Evolutionary conservation across 108 stramenopile genomes (phyloP).

Genomic region (Stephanodiscus minutulus): DNA sequence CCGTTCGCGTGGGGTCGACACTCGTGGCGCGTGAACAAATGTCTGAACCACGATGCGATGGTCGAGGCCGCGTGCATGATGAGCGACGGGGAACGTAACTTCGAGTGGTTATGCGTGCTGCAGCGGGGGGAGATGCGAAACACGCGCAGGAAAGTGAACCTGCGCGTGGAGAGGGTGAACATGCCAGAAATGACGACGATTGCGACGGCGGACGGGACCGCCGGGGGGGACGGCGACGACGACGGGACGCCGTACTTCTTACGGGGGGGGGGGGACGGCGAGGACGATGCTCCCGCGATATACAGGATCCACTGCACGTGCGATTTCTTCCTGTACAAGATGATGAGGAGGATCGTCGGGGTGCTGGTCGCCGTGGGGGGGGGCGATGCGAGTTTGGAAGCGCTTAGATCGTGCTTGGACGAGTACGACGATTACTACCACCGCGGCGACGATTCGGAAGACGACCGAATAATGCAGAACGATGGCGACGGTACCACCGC

Average conservation of each 20-base stretch:
- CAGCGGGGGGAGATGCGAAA: slow-evolving; percentile 37
- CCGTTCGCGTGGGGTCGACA: slow-evolving; percentile 31
- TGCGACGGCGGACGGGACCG: too few relatives aligned
- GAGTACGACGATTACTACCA: slow-evolving; percentile 30
- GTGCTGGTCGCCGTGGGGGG: slow-evolving; percentile 31
- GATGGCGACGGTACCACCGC: not conserved
- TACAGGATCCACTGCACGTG: slow-evolving; percentile 26
- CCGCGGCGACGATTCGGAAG: not conserved
- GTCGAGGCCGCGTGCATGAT: slow-evolving; percentile 20
- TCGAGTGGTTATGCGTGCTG: slow-evolving; percentile 33
- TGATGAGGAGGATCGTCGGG: slow-evolving; percentile 44
- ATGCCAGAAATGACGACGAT: not conserved
- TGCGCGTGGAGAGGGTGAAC: slow-evolving; percentile 25
- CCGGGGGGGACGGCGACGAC: not conserved
- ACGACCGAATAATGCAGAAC: not conserved
- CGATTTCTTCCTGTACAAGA: slow-evolving; percentile 48
- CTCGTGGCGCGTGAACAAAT: slow-evolving; percentile 20
- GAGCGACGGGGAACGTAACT: slow-evolving; percentile 33
- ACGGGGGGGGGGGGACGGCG: slow-evolving; percentile 1
- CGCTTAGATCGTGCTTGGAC: slow-evolving; percentile 17
- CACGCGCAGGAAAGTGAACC: slow-evolving; percentile 15
- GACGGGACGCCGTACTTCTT: slow-evolving; percentile 30
- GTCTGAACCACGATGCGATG: slow-evolving; percentile 23
- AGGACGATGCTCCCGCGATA: not conserved
- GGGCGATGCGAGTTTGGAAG: slow-evolving; percentile 10